Conservation (phyloP, 2,329 filamentous ascomycete species). For the Coniella vitis region DNA sequence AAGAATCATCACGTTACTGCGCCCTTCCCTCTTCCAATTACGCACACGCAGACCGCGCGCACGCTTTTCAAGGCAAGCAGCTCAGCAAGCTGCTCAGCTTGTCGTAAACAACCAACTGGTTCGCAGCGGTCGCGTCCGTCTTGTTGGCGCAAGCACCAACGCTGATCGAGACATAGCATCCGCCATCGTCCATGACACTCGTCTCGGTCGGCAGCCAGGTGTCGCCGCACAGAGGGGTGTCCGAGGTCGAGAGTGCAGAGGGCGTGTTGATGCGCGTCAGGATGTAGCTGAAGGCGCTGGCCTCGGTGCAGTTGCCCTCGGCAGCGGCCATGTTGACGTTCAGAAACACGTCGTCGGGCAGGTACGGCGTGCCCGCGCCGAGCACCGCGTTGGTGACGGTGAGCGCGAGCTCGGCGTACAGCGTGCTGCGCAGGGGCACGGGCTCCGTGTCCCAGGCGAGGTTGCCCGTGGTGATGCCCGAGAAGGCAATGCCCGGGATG, state of each 20-base stretch:
- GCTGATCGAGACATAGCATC: conserved; percentile 58
- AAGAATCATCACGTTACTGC: too few species aligned
- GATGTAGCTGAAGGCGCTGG: conserved; percentile 55
- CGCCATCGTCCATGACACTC: conserved; percentile 40
- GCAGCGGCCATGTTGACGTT: conserved; percentile 64
- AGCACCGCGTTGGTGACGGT: conserved; percentile 51
- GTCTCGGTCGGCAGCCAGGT: conserved; percentile 52
- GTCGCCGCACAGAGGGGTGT: conserved; percentile 51
- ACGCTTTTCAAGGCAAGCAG: conserved; percentile 9
- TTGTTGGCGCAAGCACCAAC: conserved; percentile 55
- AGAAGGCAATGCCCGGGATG: conserved; percentile 64
- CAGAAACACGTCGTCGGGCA: conserved; percentile 53
- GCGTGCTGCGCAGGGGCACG: conserved; percentile 42
- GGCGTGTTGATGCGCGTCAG: conserved; percentile 52
- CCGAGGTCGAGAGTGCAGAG: conserved; percentile 43
- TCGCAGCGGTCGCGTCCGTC: conserved; percentile 45
- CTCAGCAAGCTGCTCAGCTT: conserved; percentile 34
- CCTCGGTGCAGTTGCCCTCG: conserved; percentile 40
- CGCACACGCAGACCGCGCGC: too few species aligned
- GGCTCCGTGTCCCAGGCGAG: conserved; percentile 49
- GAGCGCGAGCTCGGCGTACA: conserved; percentile 59
- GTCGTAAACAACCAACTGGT: conserved; percentile 43
- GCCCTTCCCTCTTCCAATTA: too few species aligned
- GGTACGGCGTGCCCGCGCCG: conserved; percentile 51
- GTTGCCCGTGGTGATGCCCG: conserved; percentile 42